Base-by-base conservation (phyloP, 2,329 filamentous ascomycete species). In the Xylariaceae sp. region DNA sequence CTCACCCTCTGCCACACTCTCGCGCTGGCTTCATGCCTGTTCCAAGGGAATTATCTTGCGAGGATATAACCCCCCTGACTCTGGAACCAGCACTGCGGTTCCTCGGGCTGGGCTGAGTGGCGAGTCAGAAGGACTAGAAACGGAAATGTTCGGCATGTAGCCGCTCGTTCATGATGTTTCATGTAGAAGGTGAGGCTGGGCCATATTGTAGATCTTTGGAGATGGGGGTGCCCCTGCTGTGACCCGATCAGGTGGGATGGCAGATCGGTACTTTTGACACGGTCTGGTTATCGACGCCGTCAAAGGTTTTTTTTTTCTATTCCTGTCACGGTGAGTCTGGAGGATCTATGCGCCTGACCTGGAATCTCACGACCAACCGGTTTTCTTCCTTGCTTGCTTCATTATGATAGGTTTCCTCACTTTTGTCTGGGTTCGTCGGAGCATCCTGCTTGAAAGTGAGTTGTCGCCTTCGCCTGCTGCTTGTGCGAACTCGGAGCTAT, bases 81-180 rank as follows among this genome's bases (percentile, higher is more conserved):
- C 17, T 35, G 2, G 10, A 30, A 4, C 7, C n/a, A 35, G 35
- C 18, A 39, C 37, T 34, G 35, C 7, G 50, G 51, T 44, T 54
- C 45, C 55, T 55, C 42, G 53, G 34, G 51, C 47, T 54, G 18
- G 37, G 53, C 47, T 49, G 56, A 37, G 42, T 49, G 42, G 42
- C 42, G n/a, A 45, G 23, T 30, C n/a, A 47, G 47, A 50, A 15
- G 10, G 49, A 49, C 13, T 45, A 18, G 53, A 23, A 47, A 37
- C 17, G 54, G 56, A 6, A 39, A 35, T 35, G 10, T 55, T 57
- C 60, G 57, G 60, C 55, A 60, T 51, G 60, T 53, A 62, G 55
- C 60, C 60, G 60, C 10, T 53, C 51, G 4, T 48, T 59, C 52
- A 58, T 62, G 49, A 53, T 56, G 18, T 35, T 53, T 11, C 39